Percentiles rank a stretch among this genome's conserved stretches.
phyloP scores from a whole-genome alignment of 352 stramenopile genomes.

The Globisporangium abappressorium region DNA sequence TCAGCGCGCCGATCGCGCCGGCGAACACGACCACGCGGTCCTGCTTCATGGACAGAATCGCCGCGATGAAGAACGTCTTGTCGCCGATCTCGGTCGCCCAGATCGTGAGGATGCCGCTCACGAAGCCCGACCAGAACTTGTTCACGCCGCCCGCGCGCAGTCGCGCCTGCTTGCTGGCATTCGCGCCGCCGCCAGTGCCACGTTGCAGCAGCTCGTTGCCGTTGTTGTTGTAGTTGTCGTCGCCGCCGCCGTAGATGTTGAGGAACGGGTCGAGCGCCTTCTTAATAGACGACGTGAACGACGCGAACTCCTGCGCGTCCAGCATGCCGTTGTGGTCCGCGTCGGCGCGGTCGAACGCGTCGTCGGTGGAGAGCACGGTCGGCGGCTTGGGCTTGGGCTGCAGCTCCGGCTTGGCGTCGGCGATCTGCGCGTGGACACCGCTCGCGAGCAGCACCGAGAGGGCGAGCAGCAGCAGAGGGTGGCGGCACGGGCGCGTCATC shows the following conservation, averaged over 20 bases:
- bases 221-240: constrained; percentile 13
- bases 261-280: constrained; percentile 54
- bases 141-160: constrained; percentile 44
- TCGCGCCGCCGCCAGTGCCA: neutral
- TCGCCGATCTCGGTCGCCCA: constrained; percentile 99
- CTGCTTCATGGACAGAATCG: constrained; percentile 96
- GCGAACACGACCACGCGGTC: constrained; percentile 95
- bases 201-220: constrained; percentile 16
- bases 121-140: constrained; percentile 86
- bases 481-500: constrained; percentile 19
- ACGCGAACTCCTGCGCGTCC: constrained; percentile 60
- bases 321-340: constrained; percentile 68
- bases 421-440: constrained; percentile 1
- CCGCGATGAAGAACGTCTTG: constrained; percentile 99
- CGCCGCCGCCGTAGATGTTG: constrained; percentile 20
- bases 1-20: constrained; percentile 92
- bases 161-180: constrained; percentile 16
- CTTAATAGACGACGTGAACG: constrained; percentile 55
- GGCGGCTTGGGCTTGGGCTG: constrained; percentile 20
- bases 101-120: constrained; percentile 92
- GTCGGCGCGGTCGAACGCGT: constrained; percentile 66
- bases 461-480: constrained; percentile 19
- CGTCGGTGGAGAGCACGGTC: constrained; percentile 23
- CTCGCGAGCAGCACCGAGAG: constrained; percentile 21
- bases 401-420: constrained; percentile 18